Evolutionary conservation across 2,329 filamentous ascomycete species (phyloP), one percentile per base, ranked within the genome.

Genomic region (Pseudonectria foliicola): DNA sequence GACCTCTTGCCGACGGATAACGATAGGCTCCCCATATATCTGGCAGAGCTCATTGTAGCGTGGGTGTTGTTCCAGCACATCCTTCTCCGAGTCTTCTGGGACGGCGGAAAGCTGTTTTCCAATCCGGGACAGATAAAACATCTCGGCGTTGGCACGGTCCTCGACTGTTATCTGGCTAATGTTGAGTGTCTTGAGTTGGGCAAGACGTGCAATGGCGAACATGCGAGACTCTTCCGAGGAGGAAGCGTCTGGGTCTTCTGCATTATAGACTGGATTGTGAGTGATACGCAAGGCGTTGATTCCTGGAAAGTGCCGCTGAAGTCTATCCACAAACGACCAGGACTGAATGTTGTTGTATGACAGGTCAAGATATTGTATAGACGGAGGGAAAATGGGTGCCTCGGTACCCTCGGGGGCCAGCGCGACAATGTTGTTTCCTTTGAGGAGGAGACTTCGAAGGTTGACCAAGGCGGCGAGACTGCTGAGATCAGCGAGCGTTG

Each of bases 51-150:
- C 80, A 0, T 57, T 51, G 56, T 85, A 96, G 4, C 87, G 73
- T 7, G 78, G 80, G 58, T 96, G 88, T 4, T 65, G 61, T 1
- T 56, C 60, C 3, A 84, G 56, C 0, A 94, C 71, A 2, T 64
- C 62, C 1, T 59, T 61, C 45, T 80, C 72, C 3, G 66, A 60
- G 3, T 58, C 59, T 37, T 75, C 69, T 0, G 76, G 64, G 0
- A 77, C 72, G 4, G 70, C 64, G 1, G 78, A 72, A 26, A 95
- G 67, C 54, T 92, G 85, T 43, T 79, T 80, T 10, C 75, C 84
- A 38, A 95, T 92, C 35, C 84, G 75, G 1, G 82, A 85, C 10
- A 96, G 75, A 57, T 98, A 98, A 58, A 94, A 98, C 52, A 90
- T 81, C 50, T 96, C 92, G 4, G 88, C 88, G 52, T 96, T 92